Conservation (phyloP, 1,284 basidiomycete genomes). For the Anthracocystis walkeri region DNA sequence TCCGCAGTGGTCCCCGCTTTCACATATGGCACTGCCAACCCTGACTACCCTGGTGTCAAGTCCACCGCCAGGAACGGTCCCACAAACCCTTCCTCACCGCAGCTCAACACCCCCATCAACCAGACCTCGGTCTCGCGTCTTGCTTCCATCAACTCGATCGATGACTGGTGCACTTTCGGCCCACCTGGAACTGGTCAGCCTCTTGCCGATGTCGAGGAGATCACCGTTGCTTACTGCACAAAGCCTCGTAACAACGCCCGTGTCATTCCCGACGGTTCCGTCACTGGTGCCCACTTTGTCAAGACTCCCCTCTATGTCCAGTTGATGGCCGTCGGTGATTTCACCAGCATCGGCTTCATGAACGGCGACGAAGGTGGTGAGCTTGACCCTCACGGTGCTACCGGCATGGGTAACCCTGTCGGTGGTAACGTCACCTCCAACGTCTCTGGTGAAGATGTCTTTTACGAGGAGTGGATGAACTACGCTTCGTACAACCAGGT, state of each 20-base stretch:
- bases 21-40: slow-evolving; percentile 57
- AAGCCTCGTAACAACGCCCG: slow-evolving; percentile 70
- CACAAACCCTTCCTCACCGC: slow-evolving; percentile 62
- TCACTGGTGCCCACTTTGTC: slow-evolving; percentile 68
- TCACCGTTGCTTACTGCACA: slow-evolving; percentile 81
- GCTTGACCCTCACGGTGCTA: slow-evolving; percentile 69
- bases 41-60: slow-evolving; percentile 59
- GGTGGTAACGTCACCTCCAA: slow-evolving; percentile 74
- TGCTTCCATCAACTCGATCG: slow-evolving; percentile 65
- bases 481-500: slow-evolving; percentile 63
- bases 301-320: slow-evolving; percentile 71
- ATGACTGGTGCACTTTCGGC: slow-evolving; percentile 69
- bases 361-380: slow-evolving; percentile 65
- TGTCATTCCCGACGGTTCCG: slow-evolving; percentile 68
- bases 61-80: slow-evolving; percentile 52
- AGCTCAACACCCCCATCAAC: slow-evolving; percentile 66
- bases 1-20: slow-evolving; percentile 41
- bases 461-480: slow-evolving; percentile 73
- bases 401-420: slow-evolving; percentile 72
- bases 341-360: slow-evolving; percentile 65
- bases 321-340: slow-evolving; percentile 71
- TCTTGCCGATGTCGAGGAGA: slow-evolving; percentile 78
- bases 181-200: slow-evolving; percentile 70
- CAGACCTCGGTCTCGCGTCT: slow-evolving; percentile 65
- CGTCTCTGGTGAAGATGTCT: slow-evolving; percentile 72